Evolutionary conservation across 2,329 filamentous ascomycete species (phyloP).

Genomic region (Neofusicoccum ribis): DNA sequence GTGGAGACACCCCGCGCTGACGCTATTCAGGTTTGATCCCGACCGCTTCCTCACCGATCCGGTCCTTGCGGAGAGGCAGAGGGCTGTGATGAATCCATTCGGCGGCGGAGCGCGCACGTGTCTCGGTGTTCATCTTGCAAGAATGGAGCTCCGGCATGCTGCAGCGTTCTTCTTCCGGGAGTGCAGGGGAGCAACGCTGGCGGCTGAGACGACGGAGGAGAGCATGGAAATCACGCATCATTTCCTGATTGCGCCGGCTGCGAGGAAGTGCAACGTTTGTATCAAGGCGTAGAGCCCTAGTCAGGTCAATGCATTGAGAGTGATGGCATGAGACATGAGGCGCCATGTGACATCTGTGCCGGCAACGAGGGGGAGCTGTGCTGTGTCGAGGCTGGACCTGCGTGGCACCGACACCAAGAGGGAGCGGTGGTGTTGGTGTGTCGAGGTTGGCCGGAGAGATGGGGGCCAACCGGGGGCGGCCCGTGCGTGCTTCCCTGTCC

Average conservation of each 20-base stretch:
- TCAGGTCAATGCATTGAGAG: too few relatives aligned
- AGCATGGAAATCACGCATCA: slow-evolving; percentile 47
- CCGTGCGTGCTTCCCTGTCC: too few relatives aligned
- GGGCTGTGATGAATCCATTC: slow-evolving; percentile 55
- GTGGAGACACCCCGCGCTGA: too few relatives aligned
- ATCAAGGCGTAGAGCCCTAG: too few relatives aligned
- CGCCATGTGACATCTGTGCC: too few relatives aligned
- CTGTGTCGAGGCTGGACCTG: too few relatives aligned
- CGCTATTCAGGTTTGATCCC: slow-evolving; percentile 22
- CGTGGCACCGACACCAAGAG: too few relatives aligned
- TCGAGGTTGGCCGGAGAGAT: too few relatives aligned
- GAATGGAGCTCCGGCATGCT: slow-evolving; percentile 56
- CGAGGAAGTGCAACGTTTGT: slow-evolving; percentile 35
- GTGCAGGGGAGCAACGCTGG: slow-evolving; percentile 37
- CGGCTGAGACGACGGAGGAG: slow-evolving; percentile 32
- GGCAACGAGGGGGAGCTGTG: too few relatives aligned
- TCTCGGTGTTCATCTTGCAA: slow-evolving; percentile 67
- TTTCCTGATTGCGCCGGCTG: slow-evolving; percentile 46
- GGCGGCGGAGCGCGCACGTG: slow-evolving; percentile 69
- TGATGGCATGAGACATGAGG: too few relatives aligned
- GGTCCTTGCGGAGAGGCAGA: slow-evolving; percentile 22
- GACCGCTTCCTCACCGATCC: slow-evolving; percentile 25
- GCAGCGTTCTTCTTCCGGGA: slow-evolving; percentile 54
- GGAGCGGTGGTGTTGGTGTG: too few relatives aligned
- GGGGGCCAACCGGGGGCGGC: too few relatives aligned